Conservation (phyloP, 257 asterid genomes). For the Solanum bukasovii region DNA sequence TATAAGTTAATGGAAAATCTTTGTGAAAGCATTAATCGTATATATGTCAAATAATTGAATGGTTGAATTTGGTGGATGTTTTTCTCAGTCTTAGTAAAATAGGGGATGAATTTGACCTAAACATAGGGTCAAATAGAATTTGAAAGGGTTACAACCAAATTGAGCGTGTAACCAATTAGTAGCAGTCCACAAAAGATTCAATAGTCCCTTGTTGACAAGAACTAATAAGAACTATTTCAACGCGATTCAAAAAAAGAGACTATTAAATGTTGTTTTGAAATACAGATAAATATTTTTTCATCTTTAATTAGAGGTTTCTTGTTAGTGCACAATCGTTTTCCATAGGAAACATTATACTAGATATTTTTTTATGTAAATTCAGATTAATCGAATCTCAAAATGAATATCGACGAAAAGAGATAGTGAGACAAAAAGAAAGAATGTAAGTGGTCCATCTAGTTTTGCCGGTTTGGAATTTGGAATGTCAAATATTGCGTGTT, state of each 20-base stretch:
- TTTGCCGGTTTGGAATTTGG: background rate
- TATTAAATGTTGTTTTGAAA: background rate
- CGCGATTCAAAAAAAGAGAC: rapidly evolving
- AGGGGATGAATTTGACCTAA: background rate
- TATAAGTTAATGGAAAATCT: background rate
- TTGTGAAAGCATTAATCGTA: background rate
- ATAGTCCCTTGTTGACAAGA: background rate
- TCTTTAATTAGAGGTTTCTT: background rate
- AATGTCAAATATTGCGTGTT: background rate
- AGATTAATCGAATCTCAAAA: background rate
- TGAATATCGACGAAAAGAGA: background rate
- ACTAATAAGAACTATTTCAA: background rate
- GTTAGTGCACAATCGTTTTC: rapidly evolving
- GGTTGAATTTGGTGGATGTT: background rate
- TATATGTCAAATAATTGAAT: background rate
- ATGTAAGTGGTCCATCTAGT: slow-evolving; percentile 14
- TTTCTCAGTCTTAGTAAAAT: background rate
- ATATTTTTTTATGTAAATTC: background rate
- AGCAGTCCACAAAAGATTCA: background rate
- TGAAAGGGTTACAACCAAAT: background rate
- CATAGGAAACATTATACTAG: rapidly evolving
- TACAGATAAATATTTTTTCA: background rate
- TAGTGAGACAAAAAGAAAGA: background rate
- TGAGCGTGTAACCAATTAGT: background rate
- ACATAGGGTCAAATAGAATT: background rate